phyloP scores from a whole-genome alignment of 2,329 filamentous ascomycete genomes.

The Chaetomium strumarium region DNA sequence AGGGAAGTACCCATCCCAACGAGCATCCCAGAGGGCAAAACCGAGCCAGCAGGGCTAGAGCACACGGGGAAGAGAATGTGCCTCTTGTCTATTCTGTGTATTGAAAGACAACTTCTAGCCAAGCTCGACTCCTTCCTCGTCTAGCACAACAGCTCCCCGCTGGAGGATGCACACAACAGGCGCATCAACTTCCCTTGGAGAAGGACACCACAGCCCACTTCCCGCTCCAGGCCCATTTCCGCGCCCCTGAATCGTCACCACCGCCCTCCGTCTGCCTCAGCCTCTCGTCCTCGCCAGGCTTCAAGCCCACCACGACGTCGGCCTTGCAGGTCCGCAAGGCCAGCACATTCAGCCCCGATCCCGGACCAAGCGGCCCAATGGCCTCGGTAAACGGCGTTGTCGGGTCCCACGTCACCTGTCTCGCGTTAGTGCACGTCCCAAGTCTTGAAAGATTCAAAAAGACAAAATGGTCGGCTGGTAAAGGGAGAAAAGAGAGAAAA shows the following conservation, averaged over 20 bases:
- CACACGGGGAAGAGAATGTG: too few relatives aligned
- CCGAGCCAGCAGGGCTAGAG: too few relatives aligned
- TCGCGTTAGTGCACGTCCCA: neutral
- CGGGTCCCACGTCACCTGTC: constrained; percentile 70
- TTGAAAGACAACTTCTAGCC: neutral
- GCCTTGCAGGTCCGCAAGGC: constrained; percentile 94
- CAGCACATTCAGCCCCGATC: constrained; percentile 76
- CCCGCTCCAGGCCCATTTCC: constrained; percentile 92
- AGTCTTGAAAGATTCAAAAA: neutral
- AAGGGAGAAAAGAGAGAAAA: neutral
- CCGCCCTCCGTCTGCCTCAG: constrained; percentile 62
- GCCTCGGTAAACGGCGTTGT: constrained; percentile 81
- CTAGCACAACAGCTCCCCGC: neutral
- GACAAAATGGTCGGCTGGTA: neutral
- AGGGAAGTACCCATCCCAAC: too few relatives aligned
- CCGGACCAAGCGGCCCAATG: constrained; percentile 76
- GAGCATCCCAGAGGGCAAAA: too few relatives aligned
- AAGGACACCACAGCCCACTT: constrained; percentile 96
- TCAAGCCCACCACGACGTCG: constrained; percentile 87
- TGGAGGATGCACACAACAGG: neutral
- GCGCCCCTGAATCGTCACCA: constrained; percentile 61
- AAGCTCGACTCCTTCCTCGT: neutral
- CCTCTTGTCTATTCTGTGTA: too few relatives aligned
- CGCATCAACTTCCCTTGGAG: constrained; percentile 48
- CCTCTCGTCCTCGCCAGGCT: constrained; percentile 74